Evolutionary conservation across 345 rosid genomes (phyloP).

Genomic region (Tarenaya hassleriana): DNA sequence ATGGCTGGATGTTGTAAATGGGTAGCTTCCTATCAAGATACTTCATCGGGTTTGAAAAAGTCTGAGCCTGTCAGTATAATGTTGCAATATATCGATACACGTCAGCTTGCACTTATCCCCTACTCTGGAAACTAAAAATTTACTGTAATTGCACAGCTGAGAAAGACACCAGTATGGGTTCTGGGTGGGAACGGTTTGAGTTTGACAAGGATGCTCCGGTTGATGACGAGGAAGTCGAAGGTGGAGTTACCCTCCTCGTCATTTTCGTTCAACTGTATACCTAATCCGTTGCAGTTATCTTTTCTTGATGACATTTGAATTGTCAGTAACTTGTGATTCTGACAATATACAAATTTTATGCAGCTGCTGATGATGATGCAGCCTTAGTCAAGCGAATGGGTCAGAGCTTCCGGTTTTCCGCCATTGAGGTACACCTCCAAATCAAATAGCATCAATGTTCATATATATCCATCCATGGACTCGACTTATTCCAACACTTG

Average conservation of each 20-base stretch:
- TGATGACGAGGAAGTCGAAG: slow-evolving; percentile 86
- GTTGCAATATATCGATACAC: too few species aligned
- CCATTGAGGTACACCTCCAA: slow-evolving; percentile 82
- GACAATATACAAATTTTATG: slow-evolving; percentile 9
- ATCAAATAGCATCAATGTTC: neutral
- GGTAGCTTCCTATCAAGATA: too few species aligned
- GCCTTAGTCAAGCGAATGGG: slow-evolving; percentile 76
- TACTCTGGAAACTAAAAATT: neutral
- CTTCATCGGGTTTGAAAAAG: too few species aligned
- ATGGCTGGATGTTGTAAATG: too few species aligned
- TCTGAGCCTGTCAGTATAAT: too few species aligned
- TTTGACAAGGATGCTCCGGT: slow-evolving; percentile 88
- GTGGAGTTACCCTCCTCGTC: slow-evolving; percentile 33
- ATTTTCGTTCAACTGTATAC: too few species aligned
- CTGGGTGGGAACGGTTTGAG: slow-evolving; percentile 89
- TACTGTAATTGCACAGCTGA: slow-evolving; percentile 47
- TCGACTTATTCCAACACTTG: too few species aligned
- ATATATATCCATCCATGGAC: slow-evolving; percentile 1
- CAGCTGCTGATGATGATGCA: slow-evolving; percentile 82
- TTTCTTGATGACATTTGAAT: too few species aligned
- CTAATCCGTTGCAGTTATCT: too few species aligned
- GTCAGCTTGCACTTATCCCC: slow-evolving; percentile 2
- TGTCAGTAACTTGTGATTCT: slow-evolving; percentile 3
- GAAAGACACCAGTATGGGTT: slow-evolving; percentile 63
- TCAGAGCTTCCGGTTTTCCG: slow-evolving; percentile 77